phyloP scores from a whole-genome alignment of 2,329 filamentous ascomycete genomes.

The Nigrograna mackinnonii region DNA sequence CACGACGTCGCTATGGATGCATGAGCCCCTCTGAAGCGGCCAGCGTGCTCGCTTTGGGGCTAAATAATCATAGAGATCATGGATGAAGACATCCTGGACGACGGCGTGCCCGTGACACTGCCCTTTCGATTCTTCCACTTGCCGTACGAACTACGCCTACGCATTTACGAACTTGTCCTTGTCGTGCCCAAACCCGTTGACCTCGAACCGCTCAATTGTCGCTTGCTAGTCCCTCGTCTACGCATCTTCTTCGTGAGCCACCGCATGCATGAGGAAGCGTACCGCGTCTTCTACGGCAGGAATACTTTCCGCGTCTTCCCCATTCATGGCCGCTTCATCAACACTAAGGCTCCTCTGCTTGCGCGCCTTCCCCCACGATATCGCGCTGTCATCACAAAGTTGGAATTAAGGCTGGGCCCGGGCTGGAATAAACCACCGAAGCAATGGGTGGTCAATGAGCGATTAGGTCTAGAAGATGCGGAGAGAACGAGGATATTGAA shows the following conservation, averaged over 20 bases:
- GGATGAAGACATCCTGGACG: constrained; percentile 28
- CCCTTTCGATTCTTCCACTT: constrained; percentile 58
- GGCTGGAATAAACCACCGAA: constrained; percentile 72
- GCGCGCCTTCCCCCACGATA: constrained; percentile 66
- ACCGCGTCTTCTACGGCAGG: constrained; percentile 54
- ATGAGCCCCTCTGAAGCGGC: constrained; percentile 42
- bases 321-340: constrained; percentile 64
- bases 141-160: constrained; percentile 57
- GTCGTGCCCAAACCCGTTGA: constrained; percentile 62
- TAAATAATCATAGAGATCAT: constrained; percentile 24
- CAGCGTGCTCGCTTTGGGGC: constrained; percentile 29
- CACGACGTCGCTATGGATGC: constrained; percentile 44
- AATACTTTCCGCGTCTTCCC: constrained; percentile 59
- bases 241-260: constrained; percentile 68
- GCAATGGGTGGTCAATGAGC: constrained; percentile 69
- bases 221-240: constrained; percentile 61
- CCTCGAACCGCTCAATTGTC: constrained; percentile 68
- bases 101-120: constrained; percentile 2
- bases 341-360: constrained; percentile 73
- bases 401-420: constrained; percentile 73
- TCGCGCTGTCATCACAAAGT: constrained; percentile 61
- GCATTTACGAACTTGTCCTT: constrained; percentile 52
- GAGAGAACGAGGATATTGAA: constrained; percentile 61
- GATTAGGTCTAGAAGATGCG: constrained; percentile 67
- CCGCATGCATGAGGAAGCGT: constrained; percentile 55